phyloP scores from a whole-genome alignment of 2,329 filamentous ascomycete species.

The Cladophialophora chaetospira region DNA sequence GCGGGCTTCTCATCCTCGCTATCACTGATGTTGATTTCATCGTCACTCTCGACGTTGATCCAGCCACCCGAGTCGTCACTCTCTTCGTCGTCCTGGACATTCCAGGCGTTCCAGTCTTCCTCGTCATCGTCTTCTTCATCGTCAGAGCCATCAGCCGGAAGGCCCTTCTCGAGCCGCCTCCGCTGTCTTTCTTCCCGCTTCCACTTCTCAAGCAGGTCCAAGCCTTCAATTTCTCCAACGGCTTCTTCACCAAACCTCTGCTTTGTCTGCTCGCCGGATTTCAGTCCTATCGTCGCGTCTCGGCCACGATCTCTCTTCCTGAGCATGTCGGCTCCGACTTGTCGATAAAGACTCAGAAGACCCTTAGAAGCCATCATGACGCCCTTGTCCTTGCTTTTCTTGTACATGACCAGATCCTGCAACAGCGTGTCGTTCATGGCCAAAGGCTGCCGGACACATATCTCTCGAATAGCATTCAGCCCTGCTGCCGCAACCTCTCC shows the following conservation, averaged over 20 bases:
- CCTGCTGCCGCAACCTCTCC: constrained; percentile 89
- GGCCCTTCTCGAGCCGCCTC: constrained; percentile 69
- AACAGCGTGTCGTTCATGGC: constrained; percentile 95
- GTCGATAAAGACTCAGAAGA: constrained; percentile 83
- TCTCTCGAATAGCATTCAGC: constrained; percentile 90
- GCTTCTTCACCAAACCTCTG: constrained; percentile 81
- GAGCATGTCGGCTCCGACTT: constrained; percentile 85
- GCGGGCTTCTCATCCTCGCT: constrained; percentile 71
- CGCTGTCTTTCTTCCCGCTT: constrained; percentile 84
- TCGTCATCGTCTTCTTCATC: constrained; percentile 64
- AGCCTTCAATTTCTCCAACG: constrained; percentile 79
- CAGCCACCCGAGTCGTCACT: constrained; percentile 80
- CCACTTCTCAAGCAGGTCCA: constrained; percentile 89
- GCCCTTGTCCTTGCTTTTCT: constrained; percentile 97
- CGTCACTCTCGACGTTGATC: constrained; percentile 86
- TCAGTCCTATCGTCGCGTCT: constrained; percentile 80
- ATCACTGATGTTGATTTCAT: constrained; percentile 71
- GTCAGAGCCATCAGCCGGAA: constrained; percentile 62
- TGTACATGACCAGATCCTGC: constrained; percentile 93
- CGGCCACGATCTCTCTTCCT: constrained; percentile 90
- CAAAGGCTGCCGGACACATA: constrained; percentile 89
- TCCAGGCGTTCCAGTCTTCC: constrained; percentile 59
- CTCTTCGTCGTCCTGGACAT: constrained; percentile 61
- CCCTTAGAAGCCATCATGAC: constrained; percentile 99
- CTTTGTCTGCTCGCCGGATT: constrained; percentile 72